Percentiles rank a stretch among this genome's conserved stretches.
Evolutionary conservation across 2,329 filamentous ascomycete species (phyloP).

Genomic region (Epichloe coenophiala): DNA sequence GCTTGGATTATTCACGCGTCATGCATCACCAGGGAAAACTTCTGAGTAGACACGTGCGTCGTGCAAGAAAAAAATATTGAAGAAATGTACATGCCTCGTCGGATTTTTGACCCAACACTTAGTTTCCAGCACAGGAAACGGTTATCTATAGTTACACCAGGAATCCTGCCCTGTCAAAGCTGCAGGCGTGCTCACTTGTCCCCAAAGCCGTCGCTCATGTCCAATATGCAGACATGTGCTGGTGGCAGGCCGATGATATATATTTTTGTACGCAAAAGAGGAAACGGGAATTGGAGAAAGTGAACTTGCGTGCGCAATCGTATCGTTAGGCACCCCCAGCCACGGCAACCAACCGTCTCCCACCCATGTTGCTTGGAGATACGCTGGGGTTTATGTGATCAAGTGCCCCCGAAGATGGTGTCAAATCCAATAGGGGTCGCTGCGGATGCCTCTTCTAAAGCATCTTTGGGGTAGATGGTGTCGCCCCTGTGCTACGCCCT

Average conservation of each 20-base stretch:
- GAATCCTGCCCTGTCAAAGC: neutral
- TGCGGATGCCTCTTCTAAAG: slow-evolving; percentile 13
- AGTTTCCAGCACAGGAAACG: neutral
- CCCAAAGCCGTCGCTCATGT: neutral
- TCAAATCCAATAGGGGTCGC: neutral
- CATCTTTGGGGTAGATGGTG: slow-evolving; percentile 21
- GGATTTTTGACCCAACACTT: neutral
- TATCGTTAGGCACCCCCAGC: neutral
- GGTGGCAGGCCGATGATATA: neutral
- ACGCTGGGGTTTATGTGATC: neutral
- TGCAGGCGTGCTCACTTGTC: neutral
- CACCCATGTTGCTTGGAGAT: neutral
- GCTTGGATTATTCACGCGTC: neutral
- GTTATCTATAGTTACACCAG: neutral
- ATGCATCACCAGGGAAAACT: no score
- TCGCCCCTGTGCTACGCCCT: slow-evolving; percentile 15
- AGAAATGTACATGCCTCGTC: neutral
- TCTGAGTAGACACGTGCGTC: neutral
- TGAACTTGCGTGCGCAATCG: neutral
- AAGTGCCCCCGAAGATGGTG: neutral
- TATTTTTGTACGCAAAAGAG: neutral
- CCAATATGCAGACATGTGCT: neutral
- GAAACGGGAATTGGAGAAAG: neutral
- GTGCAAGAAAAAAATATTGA: no score
- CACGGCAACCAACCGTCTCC: neutral